Percentiles rank a stretch among this genome's conserved stretches.
phyloP scores from a whole-genome alignment of 768 basidiomycete genomes.

The Tulasnella sp. region DNA sequence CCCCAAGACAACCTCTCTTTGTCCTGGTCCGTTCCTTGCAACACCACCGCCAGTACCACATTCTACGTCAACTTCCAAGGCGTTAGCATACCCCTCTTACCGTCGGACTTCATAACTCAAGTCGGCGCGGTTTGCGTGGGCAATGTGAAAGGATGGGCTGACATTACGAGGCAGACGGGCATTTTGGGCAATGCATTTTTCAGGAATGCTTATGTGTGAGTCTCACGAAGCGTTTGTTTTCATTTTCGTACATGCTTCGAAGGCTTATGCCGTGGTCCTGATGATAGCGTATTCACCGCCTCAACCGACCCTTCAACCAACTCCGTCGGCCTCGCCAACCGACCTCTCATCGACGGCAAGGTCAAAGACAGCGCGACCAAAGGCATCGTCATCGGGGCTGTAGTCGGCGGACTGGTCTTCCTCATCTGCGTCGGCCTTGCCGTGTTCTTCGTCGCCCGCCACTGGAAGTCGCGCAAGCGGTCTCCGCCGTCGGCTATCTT shows the following conservation, averaged over 20 bases:
- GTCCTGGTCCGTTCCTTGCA: constrained; percentile 10
- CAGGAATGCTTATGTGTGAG: constrained; percentile 22
- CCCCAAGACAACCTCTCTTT: constrained; percentile 1
- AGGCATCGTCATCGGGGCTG: constrained; percentile 18
- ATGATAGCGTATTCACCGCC: constrained; percentile 21
- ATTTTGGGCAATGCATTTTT: constrained; percentile 18
- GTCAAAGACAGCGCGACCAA: background rate
- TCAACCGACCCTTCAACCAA: constrained; percentile 3
- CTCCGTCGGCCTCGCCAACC: constrained; percentile 21
- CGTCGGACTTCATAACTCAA: background rate
- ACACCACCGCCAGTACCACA: background rate
- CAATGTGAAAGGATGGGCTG: constrained; percentile 23
- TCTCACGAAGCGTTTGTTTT: background rate
- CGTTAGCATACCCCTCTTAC: constrained; percentile 13
- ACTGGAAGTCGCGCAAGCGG: background rate
- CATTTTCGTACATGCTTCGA: background rate
- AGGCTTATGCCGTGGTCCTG: background rate
- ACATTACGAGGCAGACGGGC: background rate
- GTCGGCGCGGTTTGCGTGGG: constrained; percentile 19
- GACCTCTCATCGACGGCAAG: background rate
- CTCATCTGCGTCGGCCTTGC: constrained; percentile 18
- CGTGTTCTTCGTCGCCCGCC: background rate
- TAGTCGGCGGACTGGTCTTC: constrained; percentile 28
- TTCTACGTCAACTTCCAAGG: constrained; percentile 13
- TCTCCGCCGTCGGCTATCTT: constrained; percentile 13